These are phyloP conservation scores for Colletotrichum sp. DNA, from an alignment of 2,329 filamentous ascomycete genomes.

Conservation along the genomic window DNA sequence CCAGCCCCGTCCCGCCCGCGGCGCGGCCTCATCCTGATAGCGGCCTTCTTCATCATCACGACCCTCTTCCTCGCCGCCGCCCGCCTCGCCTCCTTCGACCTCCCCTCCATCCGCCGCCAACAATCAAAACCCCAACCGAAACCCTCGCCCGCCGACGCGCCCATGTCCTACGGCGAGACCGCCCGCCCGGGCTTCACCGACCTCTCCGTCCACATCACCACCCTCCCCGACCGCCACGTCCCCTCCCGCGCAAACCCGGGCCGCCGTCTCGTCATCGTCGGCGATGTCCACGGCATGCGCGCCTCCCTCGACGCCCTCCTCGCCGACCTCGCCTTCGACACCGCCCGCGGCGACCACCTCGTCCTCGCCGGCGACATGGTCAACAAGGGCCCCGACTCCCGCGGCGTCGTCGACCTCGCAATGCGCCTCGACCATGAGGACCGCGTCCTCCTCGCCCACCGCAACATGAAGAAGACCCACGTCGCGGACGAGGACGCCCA, in stretches of 20 bases:
- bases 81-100: conserved; percentile 31
- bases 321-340: conserved; percentile 66
- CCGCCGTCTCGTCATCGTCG: conserved; percentile 78
- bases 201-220: conserved; percentile 21
- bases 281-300: conserved; percentile 92
- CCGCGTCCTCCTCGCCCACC: conserved; percentile 72
- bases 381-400: conserved; percentile 84
- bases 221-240: conserved; percentile 33
- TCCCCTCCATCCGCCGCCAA: conserved; percentile 3
- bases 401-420: conserved; percentile 77
- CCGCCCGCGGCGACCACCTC: conserved; percentile 66
- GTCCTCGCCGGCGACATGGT: conserved; percentile 81
- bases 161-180: conserved; percentile 45
- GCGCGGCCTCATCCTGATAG: conserved; percentile 1
- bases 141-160: conserved; percentile 30
- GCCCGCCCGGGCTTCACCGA: conserved; percentile 42
- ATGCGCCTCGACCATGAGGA: conserved; percentile 87
- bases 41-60: conserved; percentile 33
- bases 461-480: conserved; percentile 39
- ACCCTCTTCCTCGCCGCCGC: conserved; percentile 38
- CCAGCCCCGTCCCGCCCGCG: neutral
- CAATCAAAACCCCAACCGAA: neutral
- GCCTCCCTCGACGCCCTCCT: conserved; percentile 71
- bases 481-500: conserved; percentile 22
- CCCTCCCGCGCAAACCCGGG: conserved; percentile 38